A percentile compares a stretch with the other conserved stretches of the same genome.
phyloP scores from a whole-genome alignment of 192 early-diverging fungal species.

The Podila epicladia region DNA sequence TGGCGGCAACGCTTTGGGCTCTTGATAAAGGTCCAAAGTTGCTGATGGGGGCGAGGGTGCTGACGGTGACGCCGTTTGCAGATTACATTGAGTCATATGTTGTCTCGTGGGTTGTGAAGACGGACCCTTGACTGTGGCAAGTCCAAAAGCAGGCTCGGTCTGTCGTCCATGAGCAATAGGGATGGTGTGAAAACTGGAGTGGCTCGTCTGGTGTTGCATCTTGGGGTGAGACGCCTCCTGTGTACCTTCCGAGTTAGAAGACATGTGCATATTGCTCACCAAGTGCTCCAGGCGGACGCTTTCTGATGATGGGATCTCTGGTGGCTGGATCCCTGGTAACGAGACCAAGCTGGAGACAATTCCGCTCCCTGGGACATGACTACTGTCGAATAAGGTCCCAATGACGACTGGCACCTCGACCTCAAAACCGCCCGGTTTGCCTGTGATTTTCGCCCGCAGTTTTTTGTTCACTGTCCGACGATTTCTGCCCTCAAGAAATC shows the following conservation, averaged over 20 bases:
- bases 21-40: no score
- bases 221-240: not conserved
- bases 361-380: not conserved
- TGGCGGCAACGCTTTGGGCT: no score
- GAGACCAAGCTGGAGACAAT: not conserved
- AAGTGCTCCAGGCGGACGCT: no score
- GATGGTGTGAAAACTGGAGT: not conserved
- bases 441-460: conserved; percentile 6
- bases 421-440: conserved; percentile 22
- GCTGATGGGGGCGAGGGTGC: no score
- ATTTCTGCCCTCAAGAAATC: conserved; percentile 13
- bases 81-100: no score
- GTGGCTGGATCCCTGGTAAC: not conserved
- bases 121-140: not conserved
- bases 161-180: conserved; percentile 3
- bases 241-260: no score
- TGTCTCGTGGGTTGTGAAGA: not conserved
- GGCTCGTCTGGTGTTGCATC: conserved; percentile 1
- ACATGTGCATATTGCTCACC: no score
- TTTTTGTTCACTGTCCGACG: conserved; percentile 8
- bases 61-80: no score
- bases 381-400: conserved; percentile 16
- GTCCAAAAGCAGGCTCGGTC: not conserved
- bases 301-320: no score
- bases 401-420: conserved; percentile 29